These are phyloP conservation scores for Talaromyces sp. DNA, from an alignment of 2,329 filamentous ascomycete genomes.

Conservation along the genomic window DNA sequence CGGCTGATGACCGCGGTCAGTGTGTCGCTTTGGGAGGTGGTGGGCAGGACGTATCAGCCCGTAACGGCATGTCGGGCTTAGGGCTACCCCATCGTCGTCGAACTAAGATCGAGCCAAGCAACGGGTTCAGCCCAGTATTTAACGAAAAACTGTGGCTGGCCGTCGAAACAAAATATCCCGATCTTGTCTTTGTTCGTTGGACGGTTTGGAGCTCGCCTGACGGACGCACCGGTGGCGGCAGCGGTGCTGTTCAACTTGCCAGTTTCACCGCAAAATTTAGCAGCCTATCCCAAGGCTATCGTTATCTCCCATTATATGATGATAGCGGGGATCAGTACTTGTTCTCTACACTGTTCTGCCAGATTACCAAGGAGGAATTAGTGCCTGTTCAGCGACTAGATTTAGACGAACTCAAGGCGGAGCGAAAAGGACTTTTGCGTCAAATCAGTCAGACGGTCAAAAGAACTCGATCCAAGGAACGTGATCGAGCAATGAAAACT, in stretches of 20 bases:
- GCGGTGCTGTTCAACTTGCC: constrained; percentile 64
- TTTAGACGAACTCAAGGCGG: constrained; percentile 38
- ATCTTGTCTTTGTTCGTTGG: constrained; percentile 89
- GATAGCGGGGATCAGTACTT: constrained; percentile 86
- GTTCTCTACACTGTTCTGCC: constrained; percentile 91
- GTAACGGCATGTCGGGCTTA: constrained; percentile 63
- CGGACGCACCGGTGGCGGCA: constrained; percentile 65
- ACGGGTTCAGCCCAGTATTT: constrained; percentile 91
- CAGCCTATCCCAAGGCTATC: constrained; percentile 86
- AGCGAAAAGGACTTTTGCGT: constrained; percentile 41
- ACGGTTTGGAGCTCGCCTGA: constrained; percentile 84
- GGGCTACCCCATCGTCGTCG: constrained; percentile 71
- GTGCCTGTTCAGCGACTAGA: constrained; percentile 41
- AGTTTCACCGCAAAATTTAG: constrained; percentile 90
- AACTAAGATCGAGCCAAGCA: constrained; percentile 76
- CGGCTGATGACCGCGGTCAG: constrained; percentile 85
- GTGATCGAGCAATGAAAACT: constrained; percentile 32
- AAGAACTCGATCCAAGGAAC: constrained; percentile 38
- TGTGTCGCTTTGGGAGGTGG: constrained; percentile 65
- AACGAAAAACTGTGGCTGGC: constrained; percentile 74
- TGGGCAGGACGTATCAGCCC: constrained; percentile 61
- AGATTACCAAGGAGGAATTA: constrained; percentile 64
- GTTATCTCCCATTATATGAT: constrained; percentile 85
- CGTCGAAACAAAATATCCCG: constrained; percentile 89
- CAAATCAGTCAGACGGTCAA: constrained; percentile 45